Evolutionary conservation across 2,329 filamentous ascomycete genomes (phyloP).

Genomic region (Alternaria arborescens): DNA sequence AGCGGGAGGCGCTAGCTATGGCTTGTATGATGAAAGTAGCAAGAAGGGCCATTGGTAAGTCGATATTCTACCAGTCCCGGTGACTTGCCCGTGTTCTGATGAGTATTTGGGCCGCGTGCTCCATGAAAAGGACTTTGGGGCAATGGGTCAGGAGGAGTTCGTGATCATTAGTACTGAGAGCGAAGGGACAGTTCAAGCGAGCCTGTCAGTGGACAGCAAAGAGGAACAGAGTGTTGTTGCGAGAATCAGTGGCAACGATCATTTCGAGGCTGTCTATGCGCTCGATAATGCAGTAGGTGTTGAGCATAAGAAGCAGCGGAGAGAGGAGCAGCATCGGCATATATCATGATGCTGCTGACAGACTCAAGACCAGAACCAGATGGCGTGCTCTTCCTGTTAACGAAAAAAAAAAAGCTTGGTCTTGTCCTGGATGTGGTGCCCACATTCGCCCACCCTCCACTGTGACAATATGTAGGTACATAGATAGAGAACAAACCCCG

Average conservation of each 20-base stretch:
- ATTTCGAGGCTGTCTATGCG: neutral
- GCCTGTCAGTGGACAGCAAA: neutral
- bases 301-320: neutral
- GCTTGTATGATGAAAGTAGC: neutral
- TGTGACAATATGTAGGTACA: too few species aligned
- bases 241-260: neutral
- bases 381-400: too few species aligned
- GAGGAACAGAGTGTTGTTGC: neutral
- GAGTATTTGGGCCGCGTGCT: neutral
- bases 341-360: too few species aligned
- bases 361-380: too few species aligned
- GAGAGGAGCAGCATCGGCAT: too few species aligned
- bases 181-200: neutral
- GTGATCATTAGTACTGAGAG: neutral
- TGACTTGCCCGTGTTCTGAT: neutral
- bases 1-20: neutral
- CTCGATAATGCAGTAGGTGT: neutral
- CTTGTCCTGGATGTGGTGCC: too few species aligned
- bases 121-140: neutral
- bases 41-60: neutral
- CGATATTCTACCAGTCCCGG: neutral
- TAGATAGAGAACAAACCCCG: too few species aligned
- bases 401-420: too few species aligned
- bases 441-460: too few species aligned
- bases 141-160: neutral